phyloP scores from a whole-genome alignment of 2,329 filamentous ascomycete species.

The Cladosporium sphaerospermum region DNA sequence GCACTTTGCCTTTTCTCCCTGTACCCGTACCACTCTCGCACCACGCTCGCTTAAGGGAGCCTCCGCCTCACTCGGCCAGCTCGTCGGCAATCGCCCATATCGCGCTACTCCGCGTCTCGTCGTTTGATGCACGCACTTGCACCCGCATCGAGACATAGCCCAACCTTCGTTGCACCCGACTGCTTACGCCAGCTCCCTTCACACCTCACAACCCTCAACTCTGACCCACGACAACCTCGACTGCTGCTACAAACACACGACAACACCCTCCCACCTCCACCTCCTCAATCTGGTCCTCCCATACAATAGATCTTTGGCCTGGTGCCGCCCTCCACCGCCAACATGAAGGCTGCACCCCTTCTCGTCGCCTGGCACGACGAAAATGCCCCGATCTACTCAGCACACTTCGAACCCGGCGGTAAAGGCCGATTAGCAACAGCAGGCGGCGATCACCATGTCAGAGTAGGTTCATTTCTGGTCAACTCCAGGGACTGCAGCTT shows the following conservation, averaged over 20 bases:
- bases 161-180: not conserved
- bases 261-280: no score
- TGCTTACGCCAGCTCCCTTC: no score
- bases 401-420: slow-evolving; percentile 88
- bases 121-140: slow-evolving; percentile 8
- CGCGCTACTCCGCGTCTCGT: slow-evolving; percentile 6
- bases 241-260: no score
- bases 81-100: not conserved
- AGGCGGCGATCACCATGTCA: slow-evolving; percentile 93
- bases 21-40: not conserved
- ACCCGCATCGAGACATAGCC: slow-evolving; percentile 7
- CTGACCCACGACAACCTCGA: no score
- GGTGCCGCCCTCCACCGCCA: slow-evolving; percentile 12
- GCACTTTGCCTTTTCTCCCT: not conserved
- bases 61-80: not conserved
- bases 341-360: slow-evolving; percentile 91
- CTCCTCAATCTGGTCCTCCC: no score
- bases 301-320: not conserved
- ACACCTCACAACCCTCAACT: no score
- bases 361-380: slow-evolving; percentile 99
- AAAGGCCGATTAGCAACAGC: slow-evolving; percentile 89
- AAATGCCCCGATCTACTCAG: slow-evolving; percentile 93
- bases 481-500: not conserved
- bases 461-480: slow-evolving; percentile 48
- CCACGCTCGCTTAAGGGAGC: not conserved